Evolutionary conservation across 176 grass and related monocot species (phyloP).

Genomic region (Raddia guianensis): DNA sequence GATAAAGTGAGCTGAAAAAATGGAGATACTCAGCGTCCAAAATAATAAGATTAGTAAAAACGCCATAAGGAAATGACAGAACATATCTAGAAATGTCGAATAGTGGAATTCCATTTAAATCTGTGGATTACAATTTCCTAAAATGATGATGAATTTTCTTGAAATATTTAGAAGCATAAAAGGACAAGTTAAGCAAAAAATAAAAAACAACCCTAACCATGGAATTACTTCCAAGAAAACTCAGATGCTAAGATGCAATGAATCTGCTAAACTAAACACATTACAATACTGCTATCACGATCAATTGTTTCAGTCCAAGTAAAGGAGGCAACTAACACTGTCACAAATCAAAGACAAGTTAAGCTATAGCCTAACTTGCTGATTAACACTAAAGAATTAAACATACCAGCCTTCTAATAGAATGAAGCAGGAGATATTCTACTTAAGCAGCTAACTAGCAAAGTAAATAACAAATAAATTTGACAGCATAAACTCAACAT

Average conservation of each 20-base stretch:
- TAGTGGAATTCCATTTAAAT: conserved; percentile 6
- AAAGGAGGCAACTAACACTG: conserved; percentile 18
- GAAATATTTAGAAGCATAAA: background rate
- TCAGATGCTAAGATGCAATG: background rate
- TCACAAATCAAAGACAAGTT: background rate
- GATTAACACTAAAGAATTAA: background rate
- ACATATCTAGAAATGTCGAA: background rate
- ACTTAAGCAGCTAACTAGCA: background rate
- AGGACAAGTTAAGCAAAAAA: background rate
- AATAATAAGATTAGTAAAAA: background rate
- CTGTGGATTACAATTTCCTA: background rate
- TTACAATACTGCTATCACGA: background rate
- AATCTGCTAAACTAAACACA: background rate
- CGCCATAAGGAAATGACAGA: conserved; percentile 6
- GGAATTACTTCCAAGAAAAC: background rate
- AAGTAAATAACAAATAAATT: background rate
- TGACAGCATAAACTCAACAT: background rate
- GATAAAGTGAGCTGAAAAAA: conserved; percentile 16
- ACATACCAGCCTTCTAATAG: background rate
- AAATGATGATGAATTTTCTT: background rate
- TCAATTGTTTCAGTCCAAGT: background rate
- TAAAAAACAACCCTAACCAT: background rate
- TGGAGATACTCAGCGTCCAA: background rate
- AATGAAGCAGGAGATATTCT: background rate
- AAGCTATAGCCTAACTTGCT: background rate